Percentiles rank a stretch among this genome's conserved stretches.
Evolutionary conservation across 2,329 filamentous ascomycete species (phyloP).

Genomic region (Xylariaceae sp.): DNA sequence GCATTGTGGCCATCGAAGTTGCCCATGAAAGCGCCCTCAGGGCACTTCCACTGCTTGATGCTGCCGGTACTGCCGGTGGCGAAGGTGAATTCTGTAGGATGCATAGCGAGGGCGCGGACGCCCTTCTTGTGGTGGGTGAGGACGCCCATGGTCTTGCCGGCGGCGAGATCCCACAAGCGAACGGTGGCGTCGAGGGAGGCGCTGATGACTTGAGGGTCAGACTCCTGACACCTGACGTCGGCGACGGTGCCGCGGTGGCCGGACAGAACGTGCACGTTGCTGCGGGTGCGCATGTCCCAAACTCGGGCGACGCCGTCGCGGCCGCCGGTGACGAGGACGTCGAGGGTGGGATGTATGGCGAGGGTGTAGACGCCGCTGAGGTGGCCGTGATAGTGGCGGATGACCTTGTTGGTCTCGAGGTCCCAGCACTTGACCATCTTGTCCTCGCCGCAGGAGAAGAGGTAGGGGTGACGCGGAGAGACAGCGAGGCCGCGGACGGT

Average conservation of each 20-base stretch:
- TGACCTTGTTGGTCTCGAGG: slow-evolving; percentile 98
- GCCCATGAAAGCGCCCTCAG: slow-evolving; percentile 97
- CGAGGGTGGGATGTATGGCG: slow-evolving; percentile 87
- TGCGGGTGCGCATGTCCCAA: slow-evolving; percentile 97
- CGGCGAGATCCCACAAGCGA: slow-evolving; percentile 90
- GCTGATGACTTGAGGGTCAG: slow-evolving; percentile 91
- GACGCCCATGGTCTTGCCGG: slow-evolving; percentile 92
- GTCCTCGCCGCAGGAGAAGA: slow-evolving; percentile 97
- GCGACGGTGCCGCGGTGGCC: slow-evolving; percentile 91
- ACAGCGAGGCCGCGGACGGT: slow-evolving; percentile 90
- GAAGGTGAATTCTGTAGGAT: slow-evolving; percentile 94
- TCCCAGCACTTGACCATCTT: slow-evolving; percentile 99
- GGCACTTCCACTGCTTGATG: slow-evolving; percentile 99
- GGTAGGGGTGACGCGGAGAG: slow-evolving; percentile 87
- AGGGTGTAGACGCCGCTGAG: slow-evolving; percentile 93
- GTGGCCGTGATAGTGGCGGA: slow-evolving; percentile 95
- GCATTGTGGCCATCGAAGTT: slow-evolving; percentile 96
- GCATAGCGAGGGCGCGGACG: slow-evolving; percentile 76
- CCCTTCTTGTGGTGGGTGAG: slow-evolving; percentile 99
- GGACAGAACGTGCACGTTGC: slow-evolving; percentile 88
- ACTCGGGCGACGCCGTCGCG: slow-evolving; percentile 91
- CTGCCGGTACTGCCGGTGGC: slow-evolving; percentile 85
- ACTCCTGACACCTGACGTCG: slow-evolving; percentile 88
- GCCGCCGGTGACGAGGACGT: slow-evolving; percentile 91
- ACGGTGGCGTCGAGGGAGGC: slow-evolving; percentile 91